Percentiles rank a stretch among this genome's conserved stretches.
These are phyloP conservation scores for Peribolospora kevripleyi DNA, from an alignment of 768 basidiomycete species.

Conservation along the genomic window DNA sequence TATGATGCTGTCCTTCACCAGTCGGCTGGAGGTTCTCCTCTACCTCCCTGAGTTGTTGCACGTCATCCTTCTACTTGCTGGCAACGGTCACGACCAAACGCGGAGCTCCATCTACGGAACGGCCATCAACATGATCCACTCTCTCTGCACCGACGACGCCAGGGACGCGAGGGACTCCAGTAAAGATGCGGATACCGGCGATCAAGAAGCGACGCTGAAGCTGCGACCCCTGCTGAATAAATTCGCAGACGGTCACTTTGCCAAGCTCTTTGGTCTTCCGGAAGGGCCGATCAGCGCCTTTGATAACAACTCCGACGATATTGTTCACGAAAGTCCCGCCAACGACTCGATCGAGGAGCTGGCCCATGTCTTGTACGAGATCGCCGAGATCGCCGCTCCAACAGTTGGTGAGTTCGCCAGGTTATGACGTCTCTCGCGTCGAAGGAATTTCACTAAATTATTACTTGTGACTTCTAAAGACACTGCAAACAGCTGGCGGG, in stretches of 20 bases:
- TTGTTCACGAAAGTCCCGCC: background rate
- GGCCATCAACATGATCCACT: conserved; percentile 56
- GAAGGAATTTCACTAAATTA: too few relatives aligned
- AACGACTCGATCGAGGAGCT: conserved; percentile 19
- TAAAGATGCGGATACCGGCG: background rate
- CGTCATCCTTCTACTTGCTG: conserved; percentile 50
- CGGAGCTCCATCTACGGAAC: conserved; percentile 62
- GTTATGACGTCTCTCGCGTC: background rate
- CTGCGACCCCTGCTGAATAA: background rate
- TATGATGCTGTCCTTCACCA: conserved; percentile 43
- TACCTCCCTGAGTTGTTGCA: conserved; percentile 66
- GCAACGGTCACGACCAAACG: conserved; percentile 44
- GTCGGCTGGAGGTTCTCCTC: conserved; percentile 37
- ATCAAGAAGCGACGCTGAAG: conserved; percentile 11
- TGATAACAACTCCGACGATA: too few relatives aligned
- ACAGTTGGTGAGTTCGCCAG: conserved; percentile 33
- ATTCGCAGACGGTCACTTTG: too few relatives aligned
- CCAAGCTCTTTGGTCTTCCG: too few relatives aligned
- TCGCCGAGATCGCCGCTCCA: conserved; percentile 40
- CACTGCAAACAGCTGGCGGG: conserved; percentile 65
- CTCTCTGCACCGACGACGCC: conserved; percentile 35
- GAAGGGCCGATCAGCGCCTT: too few relatives aligned
- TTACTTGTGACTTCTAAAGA: conserved; percentile 22
- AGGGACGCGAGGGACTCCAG: conserved; percentile 27
- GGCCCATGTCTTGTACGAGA: conserved; percentile 34